These are phyloP conservation scores for Emmonsia crescens DNA, from an alignment of 2,329 filamentous ascomycete species.

Conservation along the genomic window DNA sequence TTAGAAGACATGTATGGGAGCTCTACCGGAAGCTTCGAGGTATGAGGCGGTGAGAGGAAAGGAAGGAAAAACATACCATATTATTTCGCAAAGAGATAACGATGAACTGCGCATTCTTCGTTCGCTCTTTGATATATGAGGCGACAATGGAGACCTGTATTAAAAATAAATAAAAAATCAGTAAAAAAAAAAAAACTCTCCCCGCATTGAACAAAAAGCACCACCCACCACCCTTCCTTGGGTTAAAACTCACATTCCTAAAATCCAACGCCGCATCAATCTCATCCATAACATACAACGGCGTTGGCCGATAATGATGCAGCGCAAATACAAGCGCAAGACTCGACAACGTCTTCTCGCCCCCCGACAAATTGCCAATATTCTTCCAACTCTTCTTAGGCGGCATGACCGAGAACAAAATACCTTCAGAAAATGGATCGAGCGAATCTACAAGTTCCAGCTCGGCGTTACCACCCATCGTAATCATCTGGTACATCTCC, in stretches of 20 bases:
- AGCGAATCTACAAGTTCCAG: slow-evolving; percentile 92
- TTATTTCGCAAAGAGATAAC: slow-evolving; percentile 97
- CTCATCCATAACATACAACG: slow-evolving; percentile 98
- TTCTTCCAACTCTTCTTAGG: slow-evolving; percentile 99
- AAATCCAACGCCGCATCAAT: slow-evolving; percentile 98
- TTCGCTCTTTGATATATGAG: slow-evolving; percentile 97
- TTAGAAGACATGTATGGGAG: background rate
- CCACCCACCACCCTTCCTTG: background rate
- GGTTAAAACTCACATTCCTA: slow-evolving; percentile 63
- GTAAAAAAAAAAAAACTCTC: background rate
- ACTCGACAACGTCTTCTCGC: slow-evolving; percentile 91
- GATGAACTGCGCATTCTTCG: slow-evolving; percentile 98
- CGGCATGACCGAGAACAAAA: slow-evolving; percentile 96
- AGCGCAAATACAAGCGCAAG: slow-evolving; percentile 94
- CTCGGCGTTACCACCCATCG: slow-evolving; percentile 97
- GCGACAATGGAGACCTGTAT: slow-evolving; percentile 85
- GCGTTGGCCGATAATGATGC: slow-evolving; percentile 96
- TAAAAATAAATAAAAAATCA: background rate
- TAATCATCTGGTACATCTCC: slow-evolving; percentile 99
- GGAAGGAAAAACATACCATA: slow-evolving; percentile 48
- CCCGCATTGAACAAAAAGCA: no score
- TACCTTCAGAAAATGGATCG: slow-evolving; percentile 94
- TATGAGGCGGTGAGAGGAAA: background rate
- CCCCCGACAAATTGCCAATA: slow-evolving; percentile 88
- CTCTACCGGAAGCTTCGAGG: background rate